These are phyloP conservation scores for Brettanomyces naardenensis DNA, from an alignment of 805 yeast species.

Conservation along the genomic window DNA sequence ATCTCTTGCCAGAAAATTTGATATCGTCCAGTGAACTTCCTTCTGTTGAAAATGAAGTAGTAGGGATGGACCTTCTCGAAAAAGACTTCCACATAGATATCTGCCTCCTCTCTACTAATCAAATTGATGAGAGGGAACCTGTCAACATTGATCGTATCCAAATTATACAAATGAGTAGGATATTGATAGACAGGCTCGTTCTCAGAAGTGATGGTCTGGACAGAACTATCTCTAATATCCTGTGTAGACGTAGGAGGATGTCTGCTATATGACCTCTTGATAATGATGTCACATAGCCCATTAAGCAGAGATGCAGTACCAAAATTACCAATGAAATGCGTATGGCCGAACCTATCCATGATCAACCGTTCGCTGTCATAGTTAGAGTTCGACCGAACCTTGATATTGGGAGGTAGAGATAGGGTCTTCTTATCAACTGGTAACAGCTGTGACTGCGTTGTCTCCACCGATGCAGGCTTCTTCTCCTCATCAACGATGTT, in stretches of 20 bases:
- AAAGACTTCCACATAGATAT: constrained; percentile 29
- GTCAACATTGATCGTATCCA: constrained; percentile 24
- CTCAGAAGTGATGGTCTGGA: constrained; percentile 28
- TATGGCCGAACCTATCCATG: constrained; percentile 37
- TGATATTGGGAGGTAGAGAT: background rate
- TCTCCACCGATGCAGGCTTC: constrained; percentile 2
- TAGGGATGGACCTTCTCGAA: constrained; percentile 37
- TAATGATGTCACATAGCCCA: constrained; percentile 34
- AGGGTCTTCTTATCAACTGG: background rate
- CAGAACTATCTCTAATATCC: constrained; percentile 25
- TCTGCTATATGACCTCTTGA: constrained; percentile 26
- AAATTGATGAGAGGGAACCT: constrained; percentile 33
- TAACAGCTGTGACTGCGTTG: background rate
- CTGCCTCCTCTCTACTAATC: constrained; percentile 28
- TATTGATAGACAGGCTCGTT: constrained; percentile 27
- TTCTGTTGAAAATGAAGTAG: constrained; percentile 32
- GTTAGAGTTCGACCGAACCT: constrained; percentile 8
- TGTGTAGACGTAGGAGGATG: constrained; percentile 29
- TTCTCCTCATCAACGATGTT: too few species aligned
- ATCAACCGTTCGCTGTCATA: constrained; percentile 29
- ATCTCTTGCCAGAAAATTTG: constrained; percentile 33
- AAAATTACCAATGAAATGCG: constrained; percentile 39
- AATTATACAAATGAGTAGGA: constrained; percentile 26
- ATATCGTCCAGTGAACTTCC: constrained; percentile 26
- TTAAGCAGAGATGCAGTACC: constrained; percentile 38